Conservation (phyloP, 352 stramenopile species). For the Aphanomyces astaci region DNA sequence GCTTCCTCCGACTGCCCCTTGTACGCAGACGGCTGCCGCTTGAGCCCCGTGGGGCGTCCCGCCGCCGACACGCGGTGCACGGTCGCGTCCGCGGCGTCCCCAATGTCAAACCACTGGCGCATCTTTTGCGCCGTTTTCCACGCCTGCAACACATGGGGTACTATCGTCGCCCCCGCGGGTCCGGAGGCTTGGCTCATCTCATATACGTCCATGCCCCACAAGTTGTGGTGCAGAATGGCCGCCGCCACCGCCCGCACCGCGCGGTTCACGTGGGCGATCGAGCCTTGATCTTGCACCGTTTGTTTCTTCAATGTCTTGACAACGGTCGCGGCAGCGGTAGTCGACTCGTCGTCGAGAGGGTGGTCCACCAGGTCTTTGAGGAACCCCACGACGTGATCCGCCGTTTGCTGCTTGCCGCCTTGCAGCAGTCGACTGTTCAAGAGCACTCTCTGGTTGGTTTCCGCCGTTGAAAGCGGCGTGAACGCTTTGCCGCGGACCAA, state of each 20-base stretch:
- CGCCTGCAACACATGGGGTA: conserved; percentile 51
- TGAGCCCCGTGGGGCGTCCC: conserved; percentile 33
- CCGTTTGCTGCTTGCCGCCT: conserved; percentile 35
- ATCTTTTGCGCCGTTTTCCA: conserved; percentile 84
- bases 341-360: conserved; percentile 33
- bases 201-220: conserved; percentile 77
- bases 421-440: conserved; percentile 58
- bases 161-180: conserved; percentile 29
- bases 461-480: conserved; percentile 38
- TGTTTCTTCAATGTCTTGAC: conserved; percentile 31
- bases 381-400: conserved; percentile 46
- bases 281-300: conserved; percentile 6
- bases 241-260: conserved; percentile 58
- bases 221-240: conserved; percentile 77
- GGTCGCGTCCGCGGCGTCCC: conserved; percentile 35
- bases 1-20: conserved; percentile 67
- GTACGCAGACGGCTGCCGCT: conserved; percentile 69
- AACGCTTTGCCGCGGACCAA: conserved; percentile 35
- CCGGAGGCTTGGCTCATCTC: conserved; percentile 44
- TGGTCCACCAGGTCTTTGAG: conserved; percentile 50
- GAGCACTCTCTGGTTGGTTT: conserved; percentile 43
- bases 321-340: conserved; percentile 37
- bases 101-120: conserved; percentile 76
- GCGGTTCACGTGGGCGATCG: conserved; percentile 31
- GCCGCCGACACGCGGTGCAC: conserved; percentile 30